Conservation (phyloP, 345 rosid genomes). For the Eucalyptus polybractea region DNA sequence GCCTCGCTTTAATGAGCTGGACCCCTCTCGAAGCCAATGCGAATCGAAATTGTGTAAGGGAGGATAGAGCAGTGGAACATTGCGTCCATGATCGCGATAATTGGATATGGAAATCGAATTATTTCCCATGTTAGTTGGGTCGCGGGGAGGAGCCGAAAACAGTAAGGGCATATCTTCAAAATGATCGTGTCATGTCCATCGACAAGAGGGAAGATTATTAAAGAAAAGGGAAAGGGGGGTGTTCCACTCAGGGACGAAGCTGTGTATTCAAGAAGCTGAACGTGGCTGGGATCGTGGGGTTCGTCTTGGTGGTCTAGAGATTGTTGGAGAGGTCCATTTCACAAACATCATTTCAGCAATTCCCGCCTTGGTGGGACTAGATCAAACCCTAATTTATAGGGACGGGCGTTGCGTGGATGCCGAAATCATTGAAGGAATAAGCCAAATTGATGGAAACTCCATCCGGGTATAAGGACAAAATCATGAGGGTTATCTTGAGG, state of each 20-base stretch:
- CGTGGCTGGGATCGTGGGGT: neutral
- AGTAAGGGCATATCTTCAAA: neutral
- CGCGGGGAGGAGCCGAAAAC: neutral
- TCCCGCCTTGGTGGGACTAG: neutral
- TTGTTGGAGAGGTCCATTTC: neutral
- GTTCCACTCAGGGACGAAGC: neutral
- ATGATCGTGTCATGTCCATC: neutral
- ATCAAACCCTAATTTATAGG: neutral
- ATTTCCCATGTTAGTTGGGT: neutral
- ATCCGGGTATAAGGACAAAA: neutral
- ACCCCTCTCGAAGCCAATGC: neutral
- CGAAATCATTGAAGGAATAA: neutral
- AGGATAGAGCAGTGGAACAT: neutral
- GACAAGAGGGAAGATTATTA: neutral
- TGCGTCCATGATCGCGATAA: neutral
- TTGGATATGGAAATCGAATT: neutral
- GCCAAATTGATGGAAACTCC: neutral
- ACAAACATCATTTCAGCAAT: neutral
- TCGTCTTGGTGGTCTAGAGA: neutral
- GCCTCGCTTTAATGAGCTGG: constrained; percentile 1
- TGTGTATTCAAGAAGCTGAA: neutral
- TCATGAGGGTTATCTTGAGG: neutral
- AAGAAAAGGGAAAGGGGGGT: neutral
- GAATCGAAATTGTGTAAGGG: neutral
- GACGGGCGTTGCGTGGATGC: neutral